A percentile compares a stretch with the other conserved stretches of the same genome.
Evolutionary conservation across 345 rosid species (phyloP).

Genomic region (Murraya koenigii): DNA sequence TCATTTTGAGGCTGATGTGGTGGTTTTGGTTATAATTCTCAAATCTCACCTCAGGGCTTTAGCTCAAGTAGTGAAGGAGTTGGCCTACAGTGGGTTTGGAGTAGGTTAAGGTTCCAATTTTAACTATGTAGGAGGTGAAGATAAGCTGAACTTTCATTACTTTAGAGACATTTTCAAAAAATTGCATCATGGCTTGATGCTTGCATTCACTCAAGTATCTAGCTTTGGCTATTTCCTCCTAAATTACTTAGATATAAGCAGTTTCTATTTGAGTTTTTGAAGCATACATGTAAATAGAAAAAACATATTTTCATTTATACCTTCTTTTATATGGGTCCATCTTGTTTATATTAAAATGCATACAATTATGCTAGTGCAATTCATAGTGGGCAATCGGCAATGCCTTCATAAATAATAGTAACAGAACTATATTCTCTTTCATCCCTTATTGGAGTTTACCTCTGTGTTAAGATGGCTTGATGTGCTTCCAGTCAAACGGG

Average conservation of each 20-base stretch:
- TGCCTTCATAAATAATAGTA: background rate
- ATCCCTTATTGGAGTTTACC: background rate
- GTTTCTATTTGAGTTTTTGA: background rate
- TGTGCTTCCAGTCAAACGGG: background rate
- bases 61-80: background rate
- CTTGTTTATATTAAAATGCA: background rate
- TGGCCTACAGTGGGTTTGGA: background rate
- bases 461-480: background rate
- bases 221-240: background rate
- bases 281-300: background rate
- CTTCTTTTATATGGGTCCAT: background rate
- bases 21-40: background rate
- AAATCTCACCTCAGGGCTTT: background rate
- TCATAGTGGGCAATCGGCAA: background rate
- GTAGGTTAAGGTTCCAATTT: background rate
- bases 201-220: background rate
- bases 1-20: background rate
- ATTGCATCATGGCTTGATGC: background rate
- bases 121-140: background rate
- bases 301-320: background rate
- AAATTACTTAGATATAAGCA: background rate
- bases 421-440: background rate
- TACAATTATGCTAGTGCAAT: background rate
- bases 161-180: too few relatives aligned
- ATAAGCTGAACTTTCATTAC: background rate